Evolutionary conservation across 2,329 filamentous ascomycete species (phyloP).

Genomic region (Botrytis fragariae): DNA sequence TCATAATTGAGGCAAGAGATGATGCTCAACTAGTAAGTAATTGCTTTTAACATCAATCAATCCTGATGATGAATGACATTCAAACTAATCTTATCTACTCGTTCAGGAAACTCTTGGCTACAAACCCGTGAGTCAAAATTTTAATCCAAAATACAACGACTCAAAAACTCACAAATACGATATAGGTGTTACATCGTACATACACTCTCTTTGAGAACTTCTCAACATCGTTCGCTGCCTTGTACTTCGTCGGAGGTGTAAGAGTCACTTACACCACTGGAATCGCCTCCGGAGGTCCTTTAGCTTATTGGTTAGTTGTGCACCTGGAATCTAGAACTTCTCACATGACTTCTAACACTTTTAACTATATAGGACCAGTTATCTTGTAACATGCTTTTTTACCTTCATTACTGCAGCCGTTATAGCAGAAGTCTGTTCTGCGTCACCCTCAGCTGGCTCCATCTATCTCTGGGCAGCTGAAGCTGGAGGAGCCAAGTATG

Average conservation of each 20-base stretch:
- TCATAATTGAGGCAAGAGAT: conserved; percentile 15
- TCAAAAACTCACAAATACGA: conserved; percentile 22
- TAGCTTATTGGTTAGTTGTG: conserved; percentile 54
- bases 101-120: conserved; percentile 50
- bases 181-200: conserved; percentile 47
- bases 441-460: conserved; percentile 25
- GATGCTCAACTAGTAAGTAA: conserved; percentile 20
- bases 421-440: conserved; percentile 24
- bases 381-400: conserved; percentile 41
- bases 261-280: conserved; percentile 61
- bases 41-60: neutral
- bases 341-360: neutral
- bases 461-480: conserved; percentile 25
- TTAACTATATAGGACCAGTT: conserved; percentile 51
- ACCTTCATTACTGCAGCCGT: conserved; percentile 25
- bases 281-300: conserved; percentile 57
- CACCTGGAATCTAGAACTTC: conserved; percentile 5
- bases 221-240: conserved; percentile 56
- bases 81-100: conserved; percentile 21
- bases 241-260: conserved; percentile 60
- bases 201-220: conserved; percentile 59
- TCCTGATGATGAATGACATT: neutral
- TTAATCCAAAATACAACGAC: neutral
- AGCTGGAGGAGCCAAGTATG: conserved; percentile 23
- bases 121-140: conserved; percentile 47